phyloP scores from a whole-genome alignment of 2,329 filamentous ascomycete genomes.

The Fusarium sp. region DNA sequence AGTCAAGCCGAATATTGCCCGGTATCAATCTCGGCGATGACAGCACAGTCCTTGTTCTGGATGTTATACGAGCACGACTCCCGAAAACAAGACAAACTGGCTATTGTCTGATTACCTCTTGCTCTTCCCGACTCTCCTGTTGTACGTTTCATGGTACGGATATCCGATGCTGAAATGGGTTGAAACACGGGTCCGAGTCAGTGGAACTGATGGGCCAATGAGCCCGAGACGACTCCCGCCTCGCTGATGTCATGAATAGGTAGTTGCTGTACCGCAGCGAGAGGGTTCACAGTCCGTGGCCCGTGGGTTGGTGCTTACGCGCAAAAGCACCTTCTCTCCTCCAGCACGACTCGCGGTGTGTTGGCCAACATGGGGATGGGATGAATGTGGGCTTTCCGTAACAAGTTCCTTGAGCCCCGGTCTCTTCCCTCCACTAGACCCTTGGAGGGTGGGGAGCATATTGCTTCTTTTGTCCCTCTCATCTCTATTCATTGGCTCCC shows the following conservation, averaged over 20 bases:
- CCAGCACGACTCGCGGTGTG: background rate
- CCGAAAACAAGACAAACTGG: constrained; percentile 1
- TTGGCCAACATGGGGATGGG: background rate
- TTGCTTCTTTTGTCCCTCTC: constrained; percentile 46
- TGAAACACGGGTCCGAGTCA: constrained; percentile 12
- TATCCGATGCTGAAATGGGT: background rate
- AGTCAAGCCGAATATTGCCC: background rate
- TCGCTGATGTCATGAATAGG: background rate
- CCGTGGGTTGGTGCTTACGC: background rate
- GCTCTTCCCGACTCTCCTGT: constrained; percentile 2
- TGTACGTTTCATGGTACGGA: constrained; percentile 14
- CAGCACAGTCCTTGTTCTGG: background rate
- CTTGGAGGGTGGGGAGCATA: constrained; percentile 35
- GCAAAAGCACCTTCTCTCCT: background rate
- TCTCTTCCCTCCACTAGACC: constrained; percentile 19
- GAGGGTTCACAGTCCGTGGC: background rate
- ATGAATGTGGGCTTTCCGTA: constrained; percentile 1
- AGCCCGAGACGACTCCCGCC: background rate
- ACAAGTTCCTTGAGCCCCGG: constrained; percentile 13
- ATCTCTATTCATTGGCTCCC: constrained; percentile 38
- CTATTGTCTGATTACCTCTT: constrained; percentile 17
- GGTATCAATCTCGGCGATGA: background rate
- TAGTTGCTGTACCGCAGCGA: constrained; percentile 1
- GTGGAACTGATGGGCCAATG: background rate
- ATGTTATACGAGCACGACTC: constrained; percentile 12